Evolutionary conservation across 2,329 filamentous ascomycete species (phyloP).

Genomic region (Ascochyta pisi): DNA sequence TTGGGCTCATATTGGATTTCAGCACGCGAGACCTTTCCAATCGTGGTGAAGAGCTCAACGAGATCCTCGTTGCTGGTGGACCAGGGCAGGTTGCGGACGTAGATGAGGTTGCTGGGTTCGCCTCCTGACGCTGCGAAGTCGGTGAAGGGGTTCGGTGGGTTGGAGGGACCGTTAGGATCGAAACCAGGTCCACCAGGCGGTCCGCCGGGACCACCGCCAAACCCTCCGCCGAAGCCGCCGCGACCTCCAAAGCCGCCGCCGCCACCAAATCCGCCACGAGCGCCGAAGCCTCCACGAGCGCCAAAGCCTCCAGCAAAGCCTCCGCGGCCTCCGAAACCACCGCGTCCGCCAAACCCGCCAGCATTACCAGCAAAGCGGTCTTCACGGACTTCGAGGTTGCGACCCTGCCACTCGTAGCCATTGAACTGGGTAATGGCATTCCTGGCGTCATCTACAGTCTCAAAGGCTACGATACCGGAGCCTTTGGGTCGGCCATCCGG

Average conservation of each 20-base stretch:
- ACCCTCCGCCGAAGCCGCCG: constrained; percentile 57
- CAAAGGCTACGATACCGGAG: constrained; percentile 95
- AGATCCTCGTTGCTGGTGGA: constrained; percentile 98
- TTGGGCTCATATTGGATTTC: constrained; percentile 99
- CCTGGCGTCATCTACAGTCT: constrained; percentile 90
- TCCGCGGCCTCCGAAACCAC: constrained; percentile 50
- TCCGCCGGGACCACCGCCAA: constrained; percentile 48
- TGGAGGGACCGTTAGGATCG: constrained; percentile 59
- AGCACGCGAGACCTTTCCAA: constrained; percentile 97
- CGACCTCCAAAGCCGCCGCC: constrained; percentile 49
- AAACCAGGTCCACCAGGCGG: constrained; percentile 42
- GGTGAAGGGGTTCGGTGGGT: constrained; percentile 87
- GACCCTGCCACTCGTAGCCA: constrained; percentile 97
- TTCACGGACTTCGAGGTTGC: constrained; percentile 90
- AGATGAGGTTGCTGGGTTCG: constrained; percentile 84
- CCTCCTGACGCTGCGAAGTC: constrained; percentile 88
- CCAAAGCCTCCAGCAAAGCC: constrained; percentile 55
- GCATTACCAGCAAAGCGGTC: constrained; percentile 82
- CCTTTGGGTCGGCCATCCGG: constrained; percentile 94
- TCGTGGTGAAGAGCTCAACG: constrained; percentile 94
- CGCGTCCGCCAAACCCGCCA: constrained; percentile 48
- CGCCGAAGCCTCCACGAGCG: constrained; percentile 52
- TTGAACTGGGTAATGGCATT: constrained; percentile 98
- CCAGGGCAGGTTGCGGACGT: constrained; percentile 98
- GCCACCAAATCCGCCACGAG: constrained; percentile 56